These are phyloP conservation scores for Neurospora sp. DNA, from an alignment of 495 filamentous ascomycete genomes.

Conservation along the genomic window DNA sequence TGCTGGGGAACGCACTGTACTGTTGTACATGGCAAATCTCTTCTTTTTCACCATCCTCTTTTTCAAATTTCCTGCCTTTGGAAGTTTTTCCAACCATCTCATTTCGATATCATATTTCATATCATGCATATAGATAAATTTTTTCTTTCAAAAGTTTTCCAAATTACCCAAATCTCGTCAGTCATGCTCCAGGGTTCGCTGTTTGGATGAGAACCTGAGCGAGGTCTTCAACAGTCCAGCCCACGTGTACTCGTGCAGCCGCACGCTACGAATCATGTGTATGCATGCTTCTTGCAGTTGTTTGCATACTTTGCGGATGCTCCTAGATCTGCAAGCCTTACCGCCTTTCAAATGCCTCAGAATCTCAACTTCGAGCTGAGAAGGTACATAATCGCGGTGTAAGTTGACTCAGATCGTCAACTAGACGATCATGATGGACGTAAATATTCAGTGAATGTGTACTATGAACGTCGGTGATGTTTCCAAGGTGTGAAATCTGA, in stretches of 20 bases:
- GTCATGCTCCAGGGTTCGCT: not conserved
- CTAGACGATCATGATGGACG: not conserved
- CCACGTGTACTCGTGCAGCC: not conserved
- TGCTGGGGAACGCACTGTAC: not conserved
- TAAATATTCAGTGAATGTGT: not conserved
- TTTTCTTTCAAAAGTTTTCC: not conserved
- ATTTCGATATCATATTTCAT: not conserved
- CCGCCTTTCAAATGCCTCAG: not conserved
- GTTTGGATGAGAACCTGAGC: not conserved
- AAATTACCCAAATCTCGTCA: not conserved
- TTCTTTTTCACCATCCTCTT: not conserved
- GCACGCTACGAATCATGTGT: not conserved
- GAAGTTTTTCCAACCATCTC: not conserved
- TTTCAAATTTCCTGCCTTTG: not conserved
- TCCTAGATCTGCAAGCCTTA: not conserved
- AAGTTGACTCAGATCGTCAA: not conserved
- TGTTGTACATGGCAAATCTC: not conserved
- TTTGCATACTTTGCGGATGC: not conserved
- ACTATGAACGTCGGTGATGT: not conserved
- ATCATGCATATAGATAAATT: not conserved
- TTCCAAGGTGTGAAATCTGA: not conserved
- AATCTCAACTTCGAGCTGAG: not conserved
- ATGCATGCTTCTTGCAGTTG: not conserved
- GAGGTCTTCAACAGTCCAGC: not conserved
- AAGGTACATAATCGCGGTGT: not conserved